A percentile compares a stretch with the other conserved stretches of the same genome.
Conservation (phyloP, 1,284 basidiomycete genomes). For the Sanghuangporus baumii region DNA sequence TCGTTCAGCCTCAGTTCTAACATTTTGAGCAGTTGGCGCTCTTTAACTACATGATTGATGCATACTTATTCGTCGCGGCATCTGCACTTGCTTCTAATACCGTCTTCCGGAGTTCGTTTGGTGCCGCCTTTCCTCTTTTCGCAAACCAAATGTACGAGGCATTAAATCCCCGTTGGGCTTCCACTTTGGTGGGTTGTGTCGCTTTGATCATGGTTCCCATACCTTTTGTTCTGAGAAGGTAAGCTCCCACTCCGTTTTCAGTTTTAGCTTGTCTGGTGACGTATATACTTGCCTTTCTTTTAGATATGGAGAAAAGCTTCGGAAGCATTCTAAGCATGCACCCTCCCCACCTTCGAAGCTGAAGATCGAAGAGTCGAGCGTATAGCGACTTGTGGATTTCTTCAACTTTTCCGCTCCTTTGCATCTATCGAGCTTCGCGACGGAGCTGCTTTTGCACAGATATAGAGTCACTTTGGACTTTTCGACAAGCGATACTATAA, state of each 20-base stretch:
- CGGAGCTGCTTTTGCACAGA: not conserved
- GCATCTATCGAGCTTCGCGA: not conserved
- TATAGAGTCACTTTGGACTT: too few species aligned
- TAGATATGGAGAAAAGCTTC: slow-evolving; percentile 14
- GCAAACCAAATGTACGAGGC: slow-evolving; percentile 46
- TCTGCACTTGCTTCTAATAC: slow-evolving; percentile 54
- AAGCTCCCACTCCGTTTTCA: slow-evolving; percentile 3
- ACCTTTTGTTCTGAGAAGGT: slow-evolving; percentile 46
- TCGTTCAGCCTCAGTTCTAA: not conserved
- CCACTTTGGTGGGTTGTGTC: slow-evolving; percentile 46
- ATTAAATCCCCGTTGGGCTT: slow-evolving; percentile 50
- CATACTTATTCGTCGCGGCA: slow-evolving; percentile 50
- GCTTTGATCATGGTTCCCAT: slow-evolving; percentile 48
- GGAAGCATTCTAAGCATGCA: slow-evolving; percentile 16
- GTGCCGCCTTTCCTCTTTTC: slow-evolving; percentile 57
- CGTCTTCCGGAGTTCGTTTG: slow-evolving; percentile 49
- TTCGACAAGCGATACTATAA: too few species aligned
- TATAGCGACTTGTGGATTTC: not conserved
- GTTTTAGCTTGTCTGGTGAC: not conserved
- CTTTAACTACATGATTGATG: slow-evolving; percentile 56
- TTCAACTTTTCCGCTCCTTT: not conserved
- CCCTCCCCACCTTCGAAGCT: slow-evolving; percentile 1
- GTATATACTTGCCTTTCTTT: not conserved
- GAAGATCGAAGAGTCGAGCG: slow-evolving; percentile 8
- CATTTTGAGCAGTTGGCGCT: slow-evolving; percentile 34